Evolutionary conservation across 2,329 filamentous ascomycete species (phyloP), one percentile per base, ranked within the genome.

Genomic region (Penicillium glabrum): DNA sequence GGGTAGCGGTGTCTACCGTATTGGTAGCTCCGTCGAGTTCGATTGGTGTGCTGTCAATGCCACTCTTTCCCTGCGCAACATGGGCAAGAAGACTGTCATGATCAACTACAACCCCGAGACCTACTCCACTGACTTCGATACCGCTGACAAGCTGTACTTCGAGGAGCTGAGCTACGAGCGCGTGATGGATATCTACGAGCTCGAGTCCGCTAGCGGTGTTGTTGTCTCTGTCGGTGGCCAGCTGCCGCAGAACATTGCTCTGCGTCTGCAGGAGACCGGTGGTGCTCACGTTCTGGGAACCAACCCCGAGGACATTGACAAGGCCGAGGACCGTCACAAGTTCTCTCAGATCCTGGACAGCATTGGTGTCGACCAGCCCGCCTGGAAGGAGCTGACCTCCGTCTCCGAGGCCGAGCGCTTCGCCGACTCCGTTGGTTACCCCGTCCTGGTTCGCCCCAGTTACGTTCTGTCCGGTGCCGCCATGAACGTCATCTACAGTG

Each of bases 101-200:
- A 95, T 99, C 70, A 98, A 98, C 77, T 89, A 86, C 68, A 93
- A 95, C 68, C 90, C 90, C 0, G 91, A 96, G 69, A 96, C 92
- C 0, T 86, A 85, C 57, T 80, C 72, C 53, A 97, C 93, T 0
- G 95, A 98, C 75, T 93, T 89, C 72, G 95, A 99, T 67, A 86
- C 85, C 10, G 91, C 92, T 9, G 93, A 98, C 68, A 91, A 87
- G 69, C 85, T 99, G 5, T 99, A 98, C 79, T 99, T 99, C 63
- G 95, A 98, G 68, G 95, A 99, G 77, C 79, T 98, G 53, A 95
- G 89, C 76, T 98, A 97, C 73, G 95, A 98, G 80, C 89, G 93
- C 72, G 93, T 98, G 10, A 96, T 98, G 91, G 95, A 99, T 75
- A 98, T 98, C 64, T 97, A 97, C 74, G 95, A 98, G 76, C 84